Evolutionary conservation across 2,329 filamentous ascomycete genomes (phyloP), one percentile per base, ranked within the genome.

Genomic region (Xylariales sp.): DNA sequence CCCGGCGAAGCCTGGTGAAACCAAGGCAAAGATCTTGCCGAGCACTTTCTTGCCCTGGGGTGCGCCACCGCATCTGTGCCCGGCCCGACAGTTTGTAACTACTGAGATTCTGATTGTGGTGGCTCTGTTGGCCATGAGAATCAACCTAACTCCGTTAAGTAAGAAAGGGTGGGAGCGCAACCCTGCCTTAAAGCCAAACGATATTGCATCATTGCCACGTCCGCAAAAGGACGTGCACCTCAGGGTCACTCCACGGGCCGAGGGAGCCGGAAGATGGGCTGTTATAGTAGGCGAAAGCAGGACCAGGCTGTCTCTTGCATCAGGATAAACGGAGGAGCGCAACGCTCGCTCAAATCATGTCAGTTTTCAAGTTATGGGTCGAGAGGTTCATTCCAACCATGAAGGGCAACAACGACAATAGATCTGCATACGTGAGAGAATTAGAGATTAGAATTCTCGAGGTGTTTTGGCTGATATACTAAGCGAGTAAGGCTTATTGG

Each of bases 1-100:
- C n/a, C 14, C 35, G 27, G 23, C 23, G n/a, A 25, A n/a, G 23
- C 8, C 8, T 25, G 23, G 23, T n/a, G 23, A 25, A 25, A 25
- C 23, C 8, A 25, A 25, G n/a, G 23, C 23, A 25, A 25, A 25
- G 23, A 25, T 40, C 38, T 29, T 35, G 23, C 29, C 38, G 16
- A 40, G 38, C 19, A 36, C 37, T 6, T 50, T 48, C 20, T 43
- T 51, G 15, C 23, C 35, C 14, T 38, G 35, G 35, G 35, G 35
- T n/a, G 25, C 27, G 3, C 35, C 35, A 17, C 50, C 52, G 12
- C 46, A 53, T 38, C 35, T 55, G 18, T 56, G 54, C 30, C 54
- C 52, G 11, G 54, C 48, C n/a, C 41, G 54, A 14, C 49, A 53
- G 27, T 54, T 54, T 36, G 52, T 52, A 4, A 46, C 44, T n/a